Base-by-base conservation (phyloP, 2,329 filamentous ascomycete species). In the Diatrype stigma region DNA sequence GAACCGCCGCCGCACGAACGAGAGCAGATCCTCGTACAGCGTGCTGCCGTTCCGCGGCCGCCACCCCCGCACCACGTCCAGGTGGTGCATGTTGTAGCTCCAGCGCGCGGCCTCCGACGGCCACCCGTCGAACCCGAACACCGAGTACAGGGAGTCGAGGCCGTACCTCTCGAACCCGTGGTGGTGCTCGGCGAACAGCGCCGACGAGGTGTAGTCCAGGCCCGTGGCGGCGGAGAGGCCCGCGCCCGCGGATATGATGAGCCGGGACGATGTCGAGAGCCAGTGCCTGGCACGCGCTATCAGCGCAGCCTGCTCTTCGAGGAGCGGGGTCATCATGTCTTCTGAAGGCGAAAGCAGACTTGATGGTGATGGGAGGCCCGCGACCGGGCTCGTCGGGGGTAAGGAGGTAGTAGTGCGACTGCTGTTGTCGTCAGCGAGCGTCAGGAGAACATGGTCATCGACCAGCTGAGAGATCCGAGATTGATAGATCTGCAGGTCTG, bases 141-240 rank as follows among this genome's bases (percentile, higher is more conserved):
- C 63, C 50, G 64, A 63, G 50, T 69, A 69, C 6, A 70, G 47
- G 6, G 61, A 62, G 22, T 48, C 52, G 30, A 69, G 53, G 2
- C 63, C 64, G 48, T 64, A 58, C 46, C 51, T 46, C 22, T 55
- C 51, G 50, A 68, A 69, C 3, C 59, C 57, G 1, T 63, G 62
- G 42, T 68, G 67, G 52, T 64, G 56, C 19, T 50, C 60, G 14
- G 54, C 49, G 54, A 70, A 69, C 4, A 70, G 60, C 1, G 52
- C 42, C 16, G 49, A 32, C 1, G 65, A 68, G 6, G 65, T 70
- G 46, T 65, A 67, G 50, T 68, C 65, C 12, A 70, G 51, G 3
- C 66, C 67, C 5, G 59, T 61, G 17, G 67, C 63, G n/a, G 67
- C 67, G 7, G 65, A 68, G 11, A 70, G 54, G 3, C 66, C 67